Evolutionary conservation across 371 early-diverging fungal genomes (phyloP).

Genomic region (Zychaea mexicana): DNA sequence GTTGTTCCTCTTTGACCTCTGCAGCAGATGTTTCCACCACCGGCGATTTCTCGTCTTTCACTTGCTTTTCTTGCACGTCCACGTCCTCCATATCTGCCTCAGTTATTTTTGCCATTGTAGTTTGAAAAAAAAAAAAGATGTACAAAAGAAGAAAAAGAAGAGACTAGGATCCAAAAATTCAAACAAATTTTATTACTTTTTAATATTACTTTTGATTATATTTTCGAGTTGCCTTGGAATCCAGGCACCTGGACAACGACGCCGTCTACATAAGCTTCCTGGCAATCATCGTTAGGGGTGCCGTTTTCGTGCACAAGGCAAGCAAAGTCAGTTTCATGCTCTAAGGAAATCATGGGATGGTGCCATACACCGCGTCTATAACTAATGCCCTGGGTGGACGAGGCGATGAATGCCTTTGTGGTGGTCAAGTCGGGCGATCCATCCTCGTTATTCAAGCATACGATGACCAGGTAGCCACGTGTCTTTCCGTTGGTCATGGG

Average conservation of each 20-base stretch:
- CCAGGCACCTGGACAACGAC: constrained; percentile 41
- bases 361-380: constrained; percentile 87
- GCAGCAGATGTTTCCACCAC: not conserved
- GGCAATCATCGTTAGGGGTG: constrained; percentile 68
- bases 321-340: constrained; percentile 60
- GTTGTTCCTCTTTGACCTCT: not conserved
- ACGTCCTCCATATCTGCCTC: not conserved
- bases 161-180: not conserved
- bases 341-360: constrained; percentile 85
- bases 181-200: not conserved
- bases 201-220: not conserved
- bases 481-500: constrained; percentile 70
- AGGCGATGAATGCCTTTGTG: constrained; percentile 76
- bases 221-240: constrained; percentile 14
- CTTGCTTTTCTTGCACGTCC: not conserved
- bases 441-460: constrained; percentile 69
- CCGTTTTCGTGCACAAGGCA: constrained; percentile 76
- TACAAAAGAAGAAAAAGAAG: not conserved
- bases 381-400: constrained; percentile 78
- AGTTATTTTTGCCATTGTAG: not conserved
- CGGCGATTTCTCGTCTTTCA: not conserved
- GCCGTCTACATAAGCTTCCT: constrained; percentile 45
- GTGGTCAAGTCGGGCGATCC: constrained; percentile 74
- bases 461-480: constrained; percentile 77
- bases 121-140: not conserved